Evolutionary conservation across 768 basidiomycete species (phyloP).

Genomic region (Daedaleopsis nitida): DNA sequence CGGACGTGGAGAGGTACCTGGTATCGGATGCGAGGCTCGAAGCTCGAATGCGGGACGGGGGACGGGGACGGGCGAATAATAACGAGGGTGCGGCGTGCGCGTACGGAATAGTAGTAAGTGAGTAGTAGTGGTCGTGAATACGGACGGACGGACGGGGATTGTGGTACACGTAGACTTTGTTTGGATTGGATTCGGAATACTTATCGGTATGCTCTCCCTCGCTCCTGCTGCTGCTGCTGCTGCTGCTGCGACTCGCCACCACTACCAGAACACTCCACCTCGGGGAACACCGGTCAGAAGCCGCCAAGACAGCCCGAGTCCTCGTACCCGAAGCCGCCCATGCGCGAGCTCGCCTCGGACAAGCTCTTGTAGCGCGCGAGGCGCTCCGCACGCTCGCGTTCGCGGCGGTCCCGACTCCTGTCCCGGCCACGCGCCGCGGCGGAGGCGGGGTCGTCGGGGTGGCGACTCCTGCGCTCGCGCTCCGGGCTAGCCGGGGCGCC

Average conservation of each 20-base stretch:
- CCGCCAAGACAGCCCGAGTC: constrained; percentile 18
- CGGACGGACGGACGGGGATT: not conserved
- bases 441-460: not conserved
- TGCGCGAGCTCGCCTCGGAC: not conserved
- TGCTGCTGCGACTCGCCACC: not conserved
- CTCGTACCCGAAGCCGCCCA: constrained; percentile 8
- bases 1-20: no score
- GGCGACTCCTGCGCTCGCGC: constrained; percentile 19
- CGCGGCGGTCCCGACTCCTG: not conserved
- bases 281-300: constrained; percentile 2
- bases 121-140: no score
- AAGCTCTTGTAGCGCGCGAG: constrained; percentile 5
- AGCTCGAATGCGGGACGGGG: no score
- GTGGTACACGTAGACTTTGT: not conserved
- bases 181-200: not conserved
- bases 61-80: no score
- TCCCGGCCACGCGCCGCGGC: not conserved
- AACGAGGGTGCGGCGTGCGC: no score
- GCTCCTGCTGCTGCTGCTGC: no score
- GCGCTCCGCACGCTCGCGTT: constrained; percentile 8
- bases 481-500: constrained; percentile 20
- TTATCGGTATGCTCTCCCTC: not conserved
- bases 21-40: no score
- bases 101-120: no score
- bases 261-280: no score